phyloP scores from a whole-genome alignment of 1,284 basidiomycete species.

The Takashimella koratensis region DNA sequence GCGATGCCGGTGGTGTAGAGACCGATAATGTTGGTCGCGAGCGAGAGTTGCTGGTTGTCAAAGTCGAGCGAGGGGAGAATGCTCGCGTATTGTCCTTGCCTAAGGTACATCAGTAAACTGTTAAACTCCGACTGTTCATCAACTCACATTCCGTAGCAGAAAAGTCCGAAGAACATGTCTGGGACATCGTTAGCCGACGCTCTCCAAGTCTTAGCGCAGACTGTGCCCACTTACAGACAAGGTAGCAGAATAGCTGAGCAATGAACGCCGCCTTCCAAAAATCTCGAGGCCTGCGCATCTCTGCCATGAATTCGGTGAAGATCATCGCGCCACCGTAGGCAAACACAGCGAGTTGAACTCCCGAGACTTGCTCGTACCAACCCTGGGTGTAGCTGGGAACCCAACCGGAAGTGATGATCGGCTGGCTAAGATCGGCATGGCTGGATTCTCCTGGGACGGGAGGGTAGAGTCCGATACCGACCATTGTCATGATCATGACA shows the following conservation, averaged over 20 bases:
- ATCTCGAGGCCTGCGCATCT: conserved; percentile 67
- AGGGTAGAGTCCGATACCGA: conserved; percentile 9
- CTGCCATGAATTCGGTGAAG: conserved; percentile 61
- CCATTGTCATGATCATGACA: conserved; percentile 9
- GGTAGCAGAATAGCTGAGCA: conserved; percentile 58
- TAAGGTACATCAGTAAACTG: too few species aligned
- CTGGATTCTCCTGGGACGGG: conserved; percentile 54
- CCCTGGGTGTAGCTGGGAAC: conserved; percentile 48
- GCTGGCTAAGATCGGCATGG: conserved; percentile 28
- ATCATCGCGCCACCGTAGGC: conserved; percentile 57
- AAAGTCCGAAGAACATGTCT: conserved; percentile 46
- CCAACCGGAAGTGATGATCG: conserved; percentile 54
- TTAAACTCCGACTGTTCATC: too few species aligned
- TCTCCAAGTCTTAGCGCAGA: background rate
- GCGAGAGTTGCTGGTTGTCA: conserved; percentile 51
- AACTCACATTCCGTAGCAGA: conserved; percentile 52
- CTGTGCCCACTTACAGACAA: conserved; percentile 57
- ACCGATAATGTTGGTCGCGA: conserved; percentile 55
- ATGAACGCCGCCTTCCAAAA: conserved; percentile 65
- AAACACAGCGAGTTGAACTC: conserved; percentile 61
- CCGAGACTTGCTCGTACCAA: conserved; percentile 37
- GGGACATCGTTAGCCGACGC: background rate
- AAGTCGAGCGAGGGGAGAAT: conserved; percentile 61
- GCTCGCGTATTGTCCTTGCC: conserved; percentile 60
- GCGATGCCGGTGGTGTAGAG: conserved; percentile 52